Evolutionary conservation across 2,329 filamentous ascomycete species (phyloP).

Genomic region (Ambrosiella cleistominuta): DNA sequence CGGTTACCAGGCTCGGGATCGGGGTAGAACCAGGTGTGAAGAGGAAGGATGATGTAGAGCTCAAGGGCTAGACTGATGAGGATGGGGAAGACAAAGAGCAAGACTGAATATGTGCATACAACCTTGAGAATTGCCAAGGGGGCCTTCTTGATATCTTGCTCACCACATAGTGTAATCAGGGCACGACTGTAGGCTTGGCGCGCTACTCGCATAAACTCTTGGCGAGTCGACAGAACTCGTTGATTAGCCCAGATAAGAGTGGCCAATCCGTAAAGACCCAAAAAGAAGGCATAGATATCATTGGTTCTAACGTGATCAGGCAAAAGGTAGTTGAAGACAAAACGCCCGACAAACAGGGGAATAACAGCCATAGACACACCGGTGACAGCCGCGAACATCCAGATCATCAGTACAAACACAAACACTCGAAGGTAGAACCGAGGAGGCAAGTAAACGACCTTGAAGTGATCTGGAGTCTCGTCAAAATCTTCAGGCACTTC

Average conservation of each 20-base stretch:
- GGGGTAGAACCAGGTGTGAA: conserved; percentile 58
- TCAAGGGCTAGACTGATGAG: conserved; percentile 67
- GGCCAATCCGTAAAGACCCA: conserved; percentile 69
- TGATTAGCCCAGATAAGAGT: conserved; percentile 39
- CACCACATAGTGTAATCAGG: not conserved
- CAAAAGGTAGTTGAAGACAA: conserved; percentile 55
- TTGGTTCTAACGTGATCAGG: conserved; percentile 62
- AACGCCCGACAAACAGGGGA: conserved; percentile 69
- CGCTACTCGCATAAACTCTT: conserved; percentile 15
- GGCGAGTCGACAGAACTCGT: conserved; percentile 18
- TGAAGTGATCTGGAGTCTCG: conserved; percentile 43
- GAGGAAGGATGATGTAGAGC: conserved; percentile 71
- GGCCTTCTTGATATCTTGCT: not conserved
- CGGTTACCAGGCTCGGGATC: conserved; percentile 16
- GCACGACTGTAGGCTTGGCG: not conserved
- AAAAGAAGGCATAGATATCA: conserved; percentile 90
- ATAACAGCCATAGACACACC: conserved; percentile 74
- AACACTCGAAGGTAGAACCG: conserved; percentile 66
- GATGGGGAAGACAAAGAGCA: conserved; percentile 65
- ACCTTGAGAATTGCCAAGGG: conserved; percentile 23
- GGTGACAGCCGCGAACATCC: conserved; percentile 79
- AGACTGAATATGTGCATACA: conserved; percentile 56
- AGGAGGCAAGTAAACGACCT: conserved; percentile 66
- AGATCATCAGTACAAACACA: conserved; percentile 75
- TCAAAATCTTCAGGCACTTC: conserved; percentile 20